A percentile compares a stretch with the other conserved stretches of the same genome.
phyloP scores from a whole-genome alignment of 2,329 filamentous ascomycete genomes.

The Penicillium brevicompactum region DNA sequence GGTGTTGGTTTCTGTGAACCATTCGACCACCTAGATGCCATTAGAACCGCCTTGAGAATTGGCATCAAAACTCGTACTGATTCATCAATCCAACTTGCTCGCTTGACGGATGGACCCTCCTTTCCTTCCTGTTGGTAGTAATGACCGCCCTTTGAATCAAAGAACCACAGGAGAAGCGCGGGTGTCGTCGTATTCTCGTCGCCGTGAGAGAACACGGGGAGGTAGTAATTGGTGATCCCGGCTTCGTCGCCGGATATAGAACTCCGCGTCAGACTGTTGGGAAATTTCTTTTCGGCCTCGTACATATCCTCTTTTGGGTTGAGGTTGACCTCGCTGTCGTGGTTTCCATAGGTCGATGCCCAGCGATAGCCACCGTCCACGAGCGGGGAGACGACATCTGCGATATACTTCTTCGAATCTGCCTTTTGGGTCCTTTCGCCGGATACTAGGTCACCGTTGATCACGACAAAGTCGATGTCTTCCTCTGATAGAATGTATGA shows the following conservation, averaged over 20 bases:
- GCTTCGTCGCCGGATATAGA: conserved; percentile 43
- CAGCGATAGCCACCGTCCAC: conserved; percentile 59
- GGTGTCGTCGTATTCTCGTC: conserved; percentile 45
- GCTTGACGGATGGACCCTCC: conserved; percentile 23
- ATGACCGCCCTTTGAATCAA: conserved; percentile 65
- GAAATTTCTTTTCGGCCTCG: conserved; percentile 40
- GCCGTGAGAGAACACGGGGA: conserved; percentile 49
- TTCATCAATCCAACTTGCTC: conserved; percentile 50
- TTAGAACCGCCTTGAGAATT: not conserved
- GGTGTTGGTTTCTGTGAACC: conserved; percentile 45
- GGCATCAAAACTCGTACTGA: conserved; percentile 24
- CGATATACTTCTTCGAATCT: conserved; percentile 61
- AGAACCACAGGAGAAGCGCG: conserved; percentile 67
- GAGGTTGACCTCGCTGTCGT: conserved; percentile 65
- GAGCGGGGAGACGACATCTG: conserved; percentile 61
- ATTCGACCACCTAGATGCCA: conserved; percentile 36
- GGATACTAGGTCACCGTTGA: conserved; percentile 73
- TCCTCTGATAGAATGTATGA: conserved; percentile 61
- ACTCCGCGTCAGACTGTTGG: conserved; percentile 45
- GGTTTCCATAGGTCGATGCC: conserved; percentile 72
- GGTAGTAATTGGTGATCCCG: conserved; percentile 57
- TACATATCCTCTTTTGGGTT: conserved; percentile 49
- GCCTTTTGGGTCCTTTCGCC: conserved; percentile 61
- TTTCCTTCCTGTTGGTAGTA: conserved; percentile 45
- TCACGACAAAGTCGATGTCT: conserved; percentile 61